phyloP scores from a whole-genome alignment of 2,329 filamentous ascomycete genomes.

The Podosphaera leucotricha region DNA sequence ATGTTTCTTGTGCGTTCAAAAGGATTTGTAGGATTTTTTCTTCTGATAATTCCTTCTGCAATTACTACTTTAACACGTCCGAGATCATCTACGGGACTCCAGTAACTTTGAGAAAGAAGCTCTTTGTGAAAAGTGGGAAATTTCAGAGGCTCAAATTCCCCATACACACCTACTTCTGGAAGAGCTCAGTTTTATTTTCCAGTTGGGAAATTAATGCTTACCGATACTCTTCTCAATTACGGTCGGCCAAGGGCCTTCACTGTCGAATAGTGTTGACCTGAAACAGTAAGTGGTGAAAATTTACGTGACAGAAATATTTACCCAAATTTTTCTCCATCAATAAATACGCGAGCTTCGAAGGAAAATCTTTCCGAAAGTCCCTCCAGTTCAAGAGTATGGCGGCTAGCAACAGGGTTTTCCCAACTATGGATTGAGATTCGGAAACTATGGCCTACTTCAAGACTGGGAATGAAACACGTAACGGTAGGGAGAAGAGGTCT shows the following conservation, averaged over 20 bases:
- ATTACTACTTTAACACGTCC: slow-evolving; percentile 58
- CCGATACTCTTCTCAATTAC: slow-evolving; percentile 21
- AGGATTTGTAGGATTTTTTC: slow-evolving; percentile 24
- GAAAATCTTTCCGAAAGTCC: slow-evolving; percentile 30
- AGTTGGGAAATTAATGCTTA: slow-evolving; percentile 12
- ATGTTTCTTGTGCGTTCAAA: slow-evolving; percentile 49
- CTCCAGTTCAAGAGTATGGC: slow-evolving; percentile 29
- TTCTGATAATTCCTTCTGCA: slow-evolving; percentile 43
- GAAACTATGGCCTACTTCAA: slow-evolving; percentile 34
- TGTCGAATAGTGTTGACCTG: slow-evolving; percentile 25
- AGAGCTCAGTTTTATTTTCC: not conserved
- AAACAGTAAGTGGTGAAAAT: not conserved
- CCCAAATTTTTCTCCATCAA: slow-evolving; percentile 32
- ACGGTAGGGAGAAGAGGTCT: slow-evolving; percentile 31
- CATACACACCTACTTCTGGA: slow-evolving; percentile 17
- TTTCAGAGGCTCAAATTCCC: slow-evolving; percentile 34
- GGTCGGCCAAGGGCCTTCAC: slow-evolving; percentile 25
- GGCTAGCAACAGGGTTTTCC: slow-evolving; percentile 35
- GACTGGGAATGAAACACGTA: slow-evolving; percentile 46
- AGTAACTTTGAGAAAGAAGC: slow-evolving; percentile 43
- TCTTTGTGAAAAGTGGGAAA: slow-evolving; percentile 54
- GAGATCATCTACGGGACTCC: slow-evolving; percentile 45
- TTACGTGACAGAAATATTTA: not conserved
- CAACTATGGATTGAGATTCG: slow-evolving; percentile 56
- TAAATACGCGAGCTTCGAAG: slow-evolving; percentile 41